phyloP scores from a whole-genome alignment of 2,329 filamentous ascomycete genomes.

The Fusarium succisae region DNA sequence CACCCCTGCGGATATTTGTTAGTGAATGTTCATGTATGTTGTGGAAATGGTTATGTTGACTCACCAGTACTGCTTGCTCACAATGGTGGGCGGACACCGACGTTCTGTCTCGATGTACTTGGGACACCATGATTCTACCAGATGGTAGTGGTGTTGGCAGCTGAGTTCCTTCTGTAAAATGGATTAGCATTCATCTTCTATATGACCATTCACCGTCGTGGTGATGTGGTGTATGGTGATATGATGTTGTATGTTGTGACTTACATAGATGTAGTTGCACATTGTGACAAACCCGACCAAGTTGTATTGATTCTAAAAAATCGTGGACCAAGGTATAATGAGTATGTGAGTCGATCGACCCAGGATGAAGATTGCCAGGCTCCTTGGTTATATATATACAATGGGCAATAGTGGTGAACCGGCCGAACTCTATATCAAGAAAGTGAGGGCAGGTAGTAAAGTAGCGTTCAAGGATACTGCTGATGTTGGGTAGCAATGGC shows the following conservation, averaged over 20 bases:
- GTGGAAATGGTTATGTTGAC: constrained; percentile 26
- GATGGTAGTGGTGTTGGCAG: constrained; percentile 61
- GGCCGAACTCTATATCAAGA: constrained; percentile 2
- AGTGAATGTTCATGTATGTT: constrained; percentile 27
- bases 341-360: neutral
- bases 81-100: constrained; percentile 54
- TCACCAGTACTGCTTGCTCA: constrained; percentile 58
- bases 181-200: constrained; percentile 16
- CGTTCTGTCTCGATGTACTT: constrained; percentile 57
- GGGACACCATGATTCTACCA: constrained; percentile 57
- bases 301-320: constrained; percentile 5
- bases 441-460: constrained; percentile 4
- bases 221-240: neutral
- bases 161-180: constrained; percentile 58
- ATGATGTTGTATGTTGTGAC: constrained; percentile 18
- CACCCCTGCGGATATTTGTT: constrained; percentile 48
- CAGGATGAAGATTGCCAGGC: neutral
- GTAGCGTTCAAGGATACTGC: constrained; percentile 1
- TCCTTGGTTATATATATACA: neutral
- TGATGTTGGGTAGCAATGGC: constrained; percentile 14
- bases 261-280: constrained; percentile 63
- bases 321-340: neutral
- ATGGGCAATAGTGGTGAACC: neutral
- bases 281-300: constrained; percentile 45
- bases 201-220: neutral